Percentiles rank a stretch among this genome's conserved stretches.
Conservation (phyloP, 805 yeast species). For the Alloascoidea hylecoeti region DNA sequence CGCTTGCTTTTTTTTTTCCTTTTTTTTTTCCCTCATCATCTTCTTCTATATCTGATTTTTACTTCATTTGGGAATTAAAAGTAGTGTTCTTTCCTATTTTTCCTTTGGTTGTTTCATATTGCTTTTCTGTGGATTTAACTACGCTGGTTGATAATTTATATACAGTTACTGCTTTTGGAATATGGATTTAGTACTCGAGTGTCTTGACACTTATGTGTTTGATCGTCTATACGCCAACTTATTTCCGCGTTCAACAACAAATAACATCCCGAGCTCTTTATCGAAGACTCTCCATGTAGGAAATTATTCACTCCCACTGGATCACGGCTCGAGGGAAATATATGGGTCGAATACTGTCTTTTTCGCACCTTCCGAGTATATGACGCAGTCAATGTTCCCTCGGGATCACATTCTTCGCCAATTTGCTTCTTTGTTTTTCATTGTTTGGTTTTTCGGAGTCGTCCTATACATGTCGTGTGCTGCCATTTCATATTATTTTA, state of each 20-base stretch:
- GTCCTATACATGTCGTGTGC: slow-evolving; percentile 67
- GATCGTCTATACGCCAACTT: slow-evolving; percentile 62
- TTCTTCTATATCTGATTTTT: not conserved
- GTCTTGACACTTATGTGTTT: slow-evolving; percentile 54
- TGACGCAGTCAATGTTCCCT: slow-evolving; percentile 53
- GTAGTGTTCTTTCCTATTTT: too few relatives aligned
- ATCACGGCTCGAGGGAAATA: slow-evolving; percentile 20
- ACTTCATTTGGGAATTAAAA: too few relatives aligned
- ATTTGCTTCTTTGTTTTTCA: slow-evolving; percentile 42
- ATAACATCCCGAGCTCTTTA: slow-evolving; percentile 16
- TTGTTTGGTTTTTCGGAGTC: slow-evolving; percentile 81
- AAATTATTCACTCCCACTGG: slow-evolving; percentile 4
- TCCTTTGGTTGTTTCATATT: not conserved
- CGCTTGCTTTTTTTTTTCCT: not conserved
- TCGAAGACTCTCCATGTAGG: slow-evolving; percentile 11
- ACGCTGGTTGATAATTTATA: not conserved
- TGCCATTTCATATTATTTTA: slow-evolving; percentile 54
- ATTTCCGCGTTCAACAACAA: slow-evolving; percentile 32
- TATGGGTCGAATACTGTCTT: slow-evolving; percentile 51
- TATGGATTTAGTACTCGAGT: slow-evolving; percentile 90
- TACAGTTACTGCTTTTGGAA: slow-evolving; percentile 4
- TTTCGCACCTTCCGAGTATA: slow-evolving; percentile 38
- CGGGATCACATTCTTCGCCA: slow-evolving; percentile 70
- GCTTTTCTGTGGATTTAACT: not conserved
- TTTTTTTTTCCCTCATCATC: not conserved